A percentile compares a stretch with the other conserved stretches of the same genome.
These are phyloP conservation scores for Nemophila menziesii DNA, from an alignment of 257 asterid species.

Conservation along the genomic window DNA sequence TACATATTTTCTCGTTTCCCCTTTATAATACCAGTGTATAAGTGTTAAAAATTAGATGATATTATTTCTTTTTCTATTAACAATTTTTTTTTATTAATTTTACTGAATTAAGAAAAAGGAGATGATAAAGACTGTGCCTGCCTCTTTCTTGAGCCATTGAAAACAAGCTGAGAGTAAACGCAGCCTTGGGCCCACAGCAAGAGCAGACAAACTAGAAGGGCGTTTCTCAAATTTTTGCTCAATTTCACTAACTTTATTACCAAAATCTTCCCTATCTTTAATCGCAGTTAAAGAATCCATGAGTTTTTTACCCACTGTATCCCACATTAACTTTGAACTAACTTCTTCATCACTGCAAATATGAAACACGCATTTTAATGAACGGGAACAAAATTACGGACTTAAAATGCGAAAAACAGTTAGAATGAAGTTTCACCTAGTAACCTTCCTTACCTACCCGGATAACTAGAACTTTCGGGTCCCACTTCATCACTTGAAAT, in stretches of 20 bases:
- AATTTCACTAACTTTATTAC: constrained; percentile 24
- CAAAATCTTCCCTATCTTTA: constrained; percentile 27
- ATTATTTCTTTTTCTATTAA: neutral
- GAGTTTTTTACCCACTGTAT: constrained; percentile 56
- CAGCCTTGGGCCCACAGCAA: constrained; percentile 73
- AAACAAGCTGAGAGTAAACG: constrained; percentile 78
- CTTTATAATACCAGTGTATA: neutral
- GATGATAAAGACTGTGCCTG: constrained; percentile 35
- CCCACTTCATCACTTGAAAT: constrained; percentile 22
- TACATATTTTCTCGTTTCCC: neutral
- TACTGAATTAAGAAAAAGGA: constrained; percentile 12
- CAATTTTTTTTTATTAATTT: neutral
- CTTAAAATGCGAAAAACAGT: neutral
- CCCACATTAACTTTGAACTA: constrained; percentile 63
- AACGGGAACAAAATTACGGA: constrained; percentile 2
- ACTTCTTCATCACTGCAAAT: constrained; percentile 32
- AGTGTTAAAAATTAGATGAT: neutral
- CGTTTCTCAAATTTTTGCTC: constrained; percentile 31
- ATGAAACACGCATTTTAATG: constrained; percentile 9
- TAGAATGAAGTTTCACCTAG: constrained; percentile 22
- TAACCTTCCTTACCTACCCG: constrained; percentile 94
- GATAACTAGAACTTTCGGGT: constrained; percentile 34
- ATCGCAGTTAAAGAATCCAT: constrained; percentile 45
- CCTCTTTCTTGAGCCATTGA: constrained; percentile 84
- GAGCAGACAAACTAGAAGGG: constrained; percentile 60